These are phyloP conservation scores for Acer yangbiense DNA, from an alignment of 345 rosid genomes.

Conservation along the genomic window DNA sequence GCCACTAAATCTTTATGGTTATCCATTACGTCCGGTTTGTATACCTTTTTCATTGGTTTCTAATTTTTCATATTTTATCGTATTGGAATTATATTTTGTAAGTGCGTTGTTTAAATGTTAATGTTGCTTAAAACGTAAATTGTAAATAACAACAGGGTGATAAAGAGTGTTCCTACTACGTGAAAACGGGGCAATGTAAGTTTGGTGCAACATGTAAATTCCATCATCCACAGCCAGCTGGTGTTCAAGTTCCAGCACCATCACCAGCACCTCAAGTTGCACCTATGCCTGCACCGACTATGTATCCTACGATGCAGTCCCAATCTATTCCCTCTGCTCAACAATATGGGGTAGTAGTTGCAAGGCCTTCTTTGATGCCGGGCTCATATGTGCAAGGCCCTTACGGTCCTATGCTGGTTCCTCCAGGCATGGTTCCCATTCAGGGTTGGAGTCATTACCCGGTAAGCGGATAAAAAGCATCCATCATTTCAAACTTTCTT, in stretches of 20 bases:
- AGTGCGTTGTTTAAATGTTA: not conserved
- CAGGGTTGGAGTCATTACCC: conserved; percentile 71
- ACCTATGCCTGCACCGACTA: conserved; percentile 40
- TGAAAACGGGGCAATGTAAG: conserved; percentile 91
- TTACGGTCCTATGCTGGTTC: conserved; percentile 71
- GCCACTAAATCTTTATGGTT: conserved; percentile 65
- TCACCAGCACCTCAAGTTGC: conserved; percentile 53
- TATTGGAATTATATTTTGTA: not conserved
- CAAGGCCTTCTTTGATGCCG: conserved; percentile 75
- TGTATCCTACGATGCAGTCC: conserved; percentile 65
- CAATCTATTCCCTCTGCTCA: conserved; percentile 61
- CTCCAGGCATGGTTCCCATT: conserved; percentile 73
- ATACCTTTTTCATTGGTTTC: conserved; percentile 8
- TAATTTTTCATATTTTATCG: not conserved
- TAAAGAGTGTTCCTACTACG: conserved; percentile 83
- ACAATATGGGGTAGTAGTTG: conserved; percentile 69
- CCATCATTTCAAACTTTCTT: not conserved
- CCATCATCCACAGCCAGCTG: conserved; percentile 77
- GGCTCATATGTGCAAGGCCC: conserved; percentile 71
- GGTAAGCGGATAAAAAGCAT: conserved; percentile 47
- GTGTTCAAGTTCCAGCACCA: conserved; percentile 49
- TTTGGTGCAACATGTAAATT: conserved; percentile 84
- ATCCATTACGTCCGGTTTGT: conserved; percentile 89
- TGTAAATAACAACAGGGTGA: conserved; percentile 64
- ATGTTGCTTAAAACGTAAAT: conserved; percentile 4